Conservation (phyloP, 2,329 filamentous ascomycete genomes). For the Pseudocercospora eumusae region DNA sequence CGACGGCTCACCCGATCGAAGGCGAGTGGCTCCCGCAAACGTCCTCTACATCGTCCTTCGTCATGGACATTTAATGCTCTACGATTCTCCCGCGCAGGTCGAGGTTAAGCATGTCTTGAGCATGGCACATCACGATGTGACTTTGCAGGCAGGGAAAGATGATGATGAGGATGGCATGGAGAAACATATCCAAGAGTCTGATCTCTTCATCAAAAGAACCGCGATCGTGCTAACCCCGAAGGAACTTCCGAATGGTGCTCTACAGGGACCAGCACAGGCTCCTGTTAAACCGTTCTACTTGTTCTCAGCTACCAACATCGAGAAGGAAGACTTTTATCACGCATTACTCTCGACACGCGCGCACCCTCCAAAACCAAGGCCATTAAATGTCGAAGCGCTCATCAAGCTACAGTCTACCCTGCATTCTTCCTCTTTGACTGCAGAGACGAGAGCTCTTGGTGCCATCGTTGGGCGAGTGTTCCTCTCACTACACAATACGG, state of each 20-base stretch:
- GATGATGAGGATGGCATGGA: conserved; percentile 51
- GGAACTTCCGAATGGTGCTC: conserved; percentile 28
- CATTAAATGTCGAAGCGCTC: conserved; percentile 82
- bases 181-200: conserved; percentile 75
- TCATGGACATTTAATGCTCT: conserved; percentile 95
- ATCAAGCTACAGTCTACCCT: conserved; percentile 86
- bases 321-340: conserved; percentile 98
- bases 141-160: conserved; percentile 70
- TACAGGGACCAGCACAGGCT: conserved; percentile 40
- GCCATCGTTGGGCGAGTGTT: conserved; percentile 87
- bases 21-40: conserved; percentile 31
- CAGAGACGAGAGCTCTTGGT: conserved; percentile 92
- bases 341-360: conserved; percentile 74
- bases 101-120: conserved; percentile 97
- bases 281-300: conserved; percentile 76
- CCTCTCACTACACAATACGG: conserved; percentile 80
- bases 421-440: conserved; percentile 78
- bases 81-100: conserved; percentile 91
- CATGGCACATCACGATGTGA: conserved; percentile 80
- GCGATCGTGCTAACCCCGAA: conserved; percentile 39
- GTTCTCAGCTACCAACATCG: conserved; percentile 92
- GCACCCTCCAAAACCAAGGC: conserved; percentile 67
- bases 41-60: conserved; percentile 52
- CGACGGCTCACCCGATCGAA: conserved; percentile 11
- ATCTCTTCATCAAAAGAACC: conserved; percentile 85